Evolutionary conservation across 805 yeast genomes (phyloP).

Genomic region (Kodamaea neixiangensis): DNA sequence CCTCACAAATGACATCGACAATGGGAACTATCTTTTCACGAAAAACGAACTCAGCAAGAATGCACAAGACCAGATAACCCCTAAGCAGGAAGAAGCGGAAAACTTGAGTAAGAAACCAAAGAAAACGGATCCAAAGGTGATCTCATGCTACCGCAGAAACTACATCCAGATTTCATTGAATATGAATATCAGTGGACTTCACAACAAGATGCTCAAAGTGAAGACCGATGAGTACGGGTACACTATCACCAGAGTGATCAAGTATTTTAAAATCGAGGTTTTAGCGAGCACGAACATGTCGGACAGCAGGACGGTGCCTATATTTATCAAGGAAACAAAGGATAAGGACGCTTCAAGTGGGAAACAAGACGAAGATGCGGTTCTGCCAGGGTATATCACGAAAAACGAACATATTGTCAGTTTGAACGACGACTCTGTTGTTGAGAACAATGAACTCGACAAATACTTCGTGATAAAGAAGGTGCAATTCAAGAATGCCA

Average conservation of each 20-base stretch:
- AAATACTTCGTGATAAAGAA: constrained; percentile 38
- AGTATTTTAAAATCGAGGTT: constrained; percentile 40
- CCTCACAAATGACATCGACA: constrained; percentile 42
- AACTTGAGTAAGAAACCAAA: constrained; percentile 4
- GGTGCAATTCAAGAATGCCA: constrained; percentile 51
- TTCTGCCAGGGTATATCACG: constrained; percentile 21
- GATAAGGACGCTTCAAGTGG: constrained; percentile 15
- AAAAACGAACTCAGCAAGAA: constrained; percentile 8
- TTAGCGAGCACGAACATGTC: constrained; percentile 37
- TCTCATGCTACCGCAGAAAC: constrained; percentile 48
- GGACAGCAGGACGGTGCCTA: constrained; percentile 31
- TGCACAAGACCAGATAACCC: not conserved
- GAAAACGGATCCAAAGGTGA: constrained; percentile 34
- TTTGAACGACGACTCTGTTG: constrained; percentile 24
- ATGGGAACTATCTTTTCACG: constrained; percentile 29
- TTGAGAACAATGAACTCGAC: constrained; percentile 26
- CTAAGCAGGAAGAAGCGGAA: constrained; percentile 2
- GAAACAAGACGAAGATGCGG: constrained; percentile 10
- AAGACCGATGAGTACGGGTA: constrained; percentile 40
- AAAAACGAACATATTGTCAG: constrained; percentile 27
- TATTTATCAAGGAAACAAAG: constrained; percentile 25
- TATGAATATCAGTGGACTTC: constrained; percentile 30
- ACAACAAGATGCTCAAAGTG: constrained; percentile 30
- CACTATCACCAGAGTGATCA: constrained; percentile 36
- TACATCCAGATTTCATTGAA: constrained; percentile 37